phyloP scores from a whole-genome alignment of 2,329 filamentous ascomycete genomes.

The Alternaria arborescens region DNA sequence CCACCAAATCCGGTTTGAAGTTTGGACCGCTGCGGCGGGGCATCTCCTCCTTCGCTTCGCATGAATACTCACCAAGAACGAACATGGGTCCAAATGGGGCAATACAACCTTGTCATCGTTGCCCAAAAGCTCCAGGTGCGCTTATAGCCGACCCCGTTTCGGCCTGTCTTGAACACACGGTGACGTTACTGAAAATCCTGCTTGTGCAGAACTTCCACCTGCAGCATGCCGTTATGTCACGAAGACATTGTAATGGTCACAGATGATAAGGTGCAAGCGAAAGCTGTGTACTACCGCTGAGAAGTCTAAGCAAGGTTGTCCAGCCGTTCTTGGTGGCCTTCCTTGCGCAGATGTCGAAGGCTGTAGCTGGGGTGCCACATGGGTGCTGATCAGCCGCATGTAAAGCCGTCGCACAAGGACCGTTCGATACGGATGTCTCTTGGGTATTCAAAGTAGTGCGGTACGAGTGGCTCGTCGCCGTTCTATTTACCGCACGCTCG shows the following conservation, averaged over 20 bases:
- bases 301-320: not conserved
- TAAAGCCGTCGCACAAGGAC: not conserved
- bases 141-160: not conserved
- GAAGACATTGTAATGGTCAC: not conserved
- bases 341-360: not conserved
- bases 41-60: not conserved
- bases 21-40: not conserved
- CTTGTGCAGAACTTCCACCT: conserved; percentile 2
- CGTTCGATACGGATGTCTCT: not conserved
- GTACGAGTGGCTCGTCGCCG: not conserved
- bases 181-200: conserved; percentile 11
- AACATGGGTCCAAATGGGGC: conserved; percentile 1
- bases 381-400: not conserved
- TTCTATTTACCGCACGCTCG: not conserved
- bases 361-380: not conserved
- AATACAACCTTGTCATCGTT: conserved; percentile 6
- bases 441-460: not conserved
- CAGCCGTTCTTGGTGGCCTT: not conserved
- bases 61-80: not conserved
- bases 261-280: not conserved
- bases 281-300: not conserved
- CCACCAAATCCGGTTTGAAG: not conserved
- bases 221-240: not conserved
- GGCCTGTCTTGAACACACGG: conserved; percentile 4
- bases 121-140: not conserved